Percentiles rank a stretch among this genome's conserved stretches.
These are phyloP conservation scores for Achaetomiella virescens DNA, from an alignment of 495 filamentous ascomycete genomes.

Conservation along the genomic window DNA sequence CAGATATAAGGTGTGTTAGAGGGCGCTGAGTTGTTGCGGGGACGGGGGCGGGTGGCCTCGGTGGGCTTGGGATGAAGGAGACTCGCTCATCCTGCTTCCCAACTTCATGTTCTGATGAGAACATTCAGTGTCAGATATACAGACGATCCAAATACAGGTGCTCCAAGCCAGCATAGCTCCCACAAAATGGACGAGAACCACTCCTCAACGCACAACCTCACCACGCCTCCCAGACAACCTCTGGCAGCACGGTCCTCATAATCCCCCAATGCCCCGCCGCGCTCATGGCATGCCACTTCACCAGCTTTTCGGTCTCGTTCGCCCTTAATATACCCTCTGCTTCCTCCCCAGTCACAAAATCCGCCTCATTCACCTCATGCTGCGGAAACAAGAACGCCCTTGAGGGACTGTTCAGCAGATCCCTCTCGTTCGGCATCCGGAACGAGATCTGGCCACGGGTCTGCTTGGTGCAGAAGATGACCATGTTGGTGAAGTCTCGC, in stretches of 20 bases:
- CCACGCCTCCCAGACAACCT: conserved; percentile 81
- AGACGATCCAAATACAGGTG: not conserved
- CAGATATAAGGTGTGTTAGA: too few species aligned
- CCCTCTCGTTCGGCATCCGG: conserved; percentile 56
- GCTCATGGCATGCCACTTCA: conserved; percentile 62
- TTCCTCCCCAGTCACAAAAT: conserved; percentile 32
- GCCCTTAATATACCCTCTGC: conserved; percentile 44
- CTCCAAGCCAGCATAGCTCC: not conserved
- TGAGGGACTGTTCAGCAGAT: conserved; percentile 66
- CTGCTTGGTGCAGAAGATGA: conserved; percentile 62
- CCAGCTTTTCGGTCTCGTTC: conserved; percentile 54
- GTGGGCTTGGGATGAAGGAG: too few species aligned
- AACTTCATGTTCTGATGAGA: not conserved
- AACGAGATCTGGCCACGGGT: conserved; percentile 48
- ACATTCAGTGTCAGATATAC: not conserved
- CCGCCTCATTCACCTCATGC: conserved; percentile 58
- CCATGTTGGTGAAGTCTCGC: conserved; percentile 84
- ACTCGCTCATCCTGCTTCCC: too few species aligned
- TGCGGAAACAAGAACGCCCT: conserved; percentile 63
- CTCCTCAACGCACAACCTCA: conserved; percentile 34
- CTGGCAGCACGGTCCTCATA: conserved; percentile 80
- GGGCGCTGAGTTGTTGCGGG: too few species aligned
- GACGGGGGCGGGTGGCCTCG: too few species aligned
- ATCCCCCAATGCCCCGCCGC: conserved; percentile 84
- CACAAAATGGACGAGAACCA: not conserved